phyloP scores from a whole-genome alignment of 148 eudicot genomes.

The Persicaria maculosa region DNA sequence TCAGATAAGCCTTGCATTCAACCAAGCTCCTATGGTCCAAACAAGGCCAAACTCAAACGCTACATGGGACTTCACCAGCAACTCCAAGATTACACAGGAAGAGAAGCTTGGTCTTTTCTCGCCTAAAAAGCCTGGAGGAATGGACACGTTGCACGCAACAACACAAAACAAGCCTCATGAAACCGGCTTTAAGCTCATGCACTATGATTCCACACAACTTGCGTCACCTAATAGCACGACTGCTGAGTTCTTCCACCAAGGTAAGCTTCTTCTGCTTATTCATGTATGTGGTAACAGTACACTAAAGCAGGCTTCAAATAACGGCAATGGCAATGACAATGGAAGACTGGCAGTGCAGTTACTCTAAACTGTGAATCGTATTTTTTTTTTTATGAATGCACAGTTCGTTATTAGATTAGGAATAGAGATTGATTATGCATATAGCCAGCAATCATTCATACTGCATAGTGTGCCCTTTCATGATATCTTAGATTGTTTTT shows the following conservation, averaged over 20 bases:
- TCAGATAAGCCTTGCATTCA: constrained; percentile 47
- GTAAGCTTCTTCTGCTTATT: constrained; percentile 25
- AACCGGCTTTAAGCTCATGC: constrained; percentile 22
- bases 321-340: too few species aligned
- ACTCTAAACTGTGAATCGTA: too few species aligned
- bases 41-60: constrained; percentile 29
- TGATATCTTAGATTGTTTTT: too few species aligned
- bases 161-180: constrained; percentile 27
- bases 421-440: too few species aligned
- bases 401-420: too few species aligned
- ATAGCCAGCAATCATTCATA: too few species aligned
- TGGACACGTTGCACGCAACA: constrained; percentile 32
- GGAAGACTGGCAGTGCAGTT: too few species aligned
- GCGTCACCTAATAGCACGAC: constrained; percentile 38
- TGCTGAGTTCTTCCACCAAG: constrained; percentile 46
- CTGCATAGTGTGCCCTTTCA: too few species aligned
- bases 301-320: not conserved
- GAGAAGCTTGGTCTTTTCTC: constrained; percentile 32
- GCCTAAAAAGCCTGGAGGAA: constrained; percentile 29
- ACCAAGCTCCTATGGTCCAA: constrained; percentile 39
- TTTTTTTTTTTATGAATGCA: too few species aligned
- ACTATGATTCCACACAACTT: constrained; percentile 33
- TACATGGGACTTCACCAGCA: constrained; percentile 41
- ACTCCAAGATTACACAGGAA: constrained; percentile 37
- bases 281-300: not conserved